Evolutionary conservation across 2,329 filamentous ascomycete species (phyloP), one percentile per base, ranked within the genome.

Genomic region (Dothideomycetidae sp.): DNA sequence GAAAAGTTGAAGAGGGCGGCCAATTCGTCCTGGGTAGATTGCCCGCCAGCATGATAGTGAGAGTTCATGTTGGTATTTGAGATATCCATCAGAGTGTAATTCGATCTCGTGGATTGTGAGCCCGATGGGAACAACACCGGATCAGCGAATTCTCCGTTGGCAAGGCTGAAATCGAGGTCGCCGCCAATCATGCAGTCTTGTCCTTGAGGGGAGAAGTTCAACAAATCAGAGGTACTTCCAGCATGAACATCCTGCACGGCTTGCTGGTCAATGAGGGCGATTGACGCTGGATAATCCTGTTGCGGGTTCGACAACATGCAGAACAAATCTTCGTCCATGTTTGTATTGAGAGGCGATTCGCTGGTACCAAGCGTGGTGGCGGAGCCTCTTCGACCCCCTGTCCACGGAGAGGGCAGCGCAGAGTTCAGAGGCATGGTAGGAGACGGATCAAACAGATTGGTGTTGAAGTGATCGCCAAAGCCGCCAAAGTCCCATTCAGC

Each of bases 131-230:
- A 9, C 43, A 37, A 12, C 38, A 36, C 18, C 40, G 38, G 13
- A 29, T 36, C 45, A 33, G 48, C 14, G 48, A 47, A 4, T 45
- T 43, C 21, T 7, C 21, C 21, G 31, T 59, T 57, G 42, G 60
- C 83, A 11, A 84, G 66, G 12, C 71, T 68, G 48, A 83, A 84
- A 54, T 47, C 78, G 23, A 40, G 42, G 33, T 72, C 70, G 47
- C 19, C 83, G 67, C 61, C 50, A 67, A 67, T 33, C 79, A 75
- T 7, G 78, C 79, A 57, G 11, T 38, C 68, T 79, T 82, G 78
- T 4, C 75, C 79, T 37, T 67, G 66, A 5, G 78, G 78, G 3
- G 79, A 84, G 5, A 58, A 48, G 26, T 51, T 45, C n/a, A 44
- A 31, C 21, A 32, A 15, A 23, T 39, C 33, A 15, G 41, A 7